Evolutionary conservation across 257 asterid genomes (phyloP), one percentile per base, ranked within the genome.

Genomic region (Voacanga thouarsii): DNA sequence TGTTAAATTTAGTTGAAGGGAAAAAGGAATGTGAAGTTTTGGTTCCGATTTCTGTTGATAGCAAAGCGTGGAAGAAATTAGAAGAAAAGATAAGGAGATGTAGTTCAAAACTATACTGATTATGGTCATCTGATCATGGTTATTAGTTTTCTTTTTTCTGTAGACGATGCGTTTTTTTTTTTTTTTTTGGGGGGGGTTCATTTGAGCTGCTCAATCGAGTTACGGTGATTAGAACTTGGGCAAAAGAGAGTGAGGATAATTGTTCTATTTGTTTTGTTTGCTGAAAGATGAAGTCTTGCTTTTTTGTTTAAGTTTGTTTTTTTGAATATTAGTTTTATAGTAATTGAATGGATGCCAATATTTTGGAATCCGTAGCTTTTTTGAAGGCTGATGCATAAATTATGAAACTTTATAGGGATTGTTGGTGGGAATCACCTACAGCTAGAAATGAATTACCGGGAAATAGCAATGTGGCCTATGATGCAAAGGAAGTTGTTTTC

Each of bases 401-500:
- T 23, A 2, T 60, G 49, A 24, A 33, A 23, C 45, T 71, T 70
- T 30, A 71, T 89, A 91, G 96, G 89, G 57, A 72, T 61, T 68
- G 33, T 78, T 57, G 53, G 19, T 56, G 82, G 82, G 73, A 80
- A 75, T 71, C 56, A 65, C 43, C 78, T 81, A 24, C 53, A 33
- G 78, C 9, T 47, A 57, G 85, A 65, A 80, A 56, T 83, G 30
- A 78, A 57, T 69, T 12, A 50, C 72, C 60, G 44, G 72, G 77
- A 74, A 75, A 72, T 78, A 68, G 72, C 28, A 26, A 77, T 50
- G 71, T 51, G 82, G 75, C 50, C 79, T 56, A 72, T 70, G 80
- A 65, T 78, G 88, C 63, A 72, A 74, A 83, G 76, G 79, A 84
- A 86, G 75, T 79, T 82, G 51, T 89, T 77, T 87, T 90, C 98